Base-by-base conservation (phyloP, 2,329 filamentous ascomycete genomes). In the Penicillium sp. region DNA sequence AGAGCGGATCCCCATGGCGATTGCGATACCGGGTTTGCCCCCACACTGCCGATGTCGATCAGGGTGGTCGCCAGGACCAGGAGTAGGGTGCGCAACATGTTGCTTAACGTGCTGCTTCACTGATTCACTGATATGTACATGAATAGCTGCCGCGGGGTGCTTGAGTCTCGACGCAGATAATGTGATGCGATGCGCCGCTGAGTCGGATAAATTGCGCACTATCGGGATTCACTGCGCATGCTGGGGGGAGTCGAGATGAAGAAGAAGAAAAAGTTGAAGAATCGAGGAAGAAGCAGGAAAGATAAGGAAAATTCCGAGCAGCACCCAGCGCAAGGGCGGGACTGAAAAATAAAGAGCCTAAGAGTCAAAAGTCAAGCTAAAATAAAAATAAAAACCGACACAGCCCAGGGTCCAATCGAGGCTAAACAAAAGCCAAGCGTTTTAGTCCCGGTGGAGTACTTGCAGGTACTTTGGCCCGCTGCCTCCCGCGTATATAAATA, bases 401-500 rank as follows among this genome's bases (percentile, higher is more conserved):
- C 46, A 46, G 41, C 41, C 42, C 36, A 53, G 46, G 50, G 50
- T 52, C 47, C 49, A 34, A 55, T 49, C 49, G 21, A 41, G 32
- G 23, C 49, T 54, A 54, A 51, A 47, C 18, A 13, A 43, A 49
- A 58, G 57, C 57, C 57, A 56, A 56, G 52, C 50, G 42, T 52
- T 52, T 60, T 61, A 59, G 55, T 45, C 40, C 9, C 17, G 8
- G 24, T n/a, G 12, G 33, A 23, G 40, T 55, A 54, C 48, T 8
- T 40, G 1, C 1, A 4, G 17, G 26, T 53, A 59, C 56, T 30
- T 53, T 24, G 4, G n/a, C 7, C 4, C 21, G 10, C 21, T 24
- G 20, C 7, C 36, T 26, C 15, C 7, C 7, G 12, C 9, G n/a
- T 17, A 33, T 17, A 40, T 17, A n/a, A 40, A 40, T 17, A 15